Evolutionary conservation across 139 green algal genomes (phyloP).

Genomic region (Picochlorum sp.): DNA sequence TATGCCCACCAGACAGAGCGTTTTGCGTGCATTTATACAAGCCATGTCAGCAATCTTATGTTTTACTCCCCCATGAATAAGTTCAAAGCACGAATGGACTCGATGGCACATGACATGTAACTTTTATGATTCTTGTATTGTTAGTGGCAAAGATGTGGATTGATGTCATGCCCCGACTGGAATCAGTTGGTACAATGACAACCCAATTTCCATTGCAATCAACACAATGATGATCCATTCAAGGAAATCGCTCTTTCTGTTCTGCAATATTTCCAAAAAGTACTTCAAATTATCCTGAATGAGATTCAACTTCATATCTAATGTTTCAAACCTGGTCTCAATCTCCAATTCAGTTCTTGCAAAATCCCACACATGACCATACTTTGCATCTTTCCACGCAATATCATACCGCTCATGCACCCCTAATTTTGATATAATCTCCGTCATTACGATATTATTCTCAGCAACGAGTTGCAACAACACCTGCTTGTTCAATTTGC

Average conservation of each 20-base stretch:
- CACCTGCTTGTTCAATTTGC: conserved; percentile 37
- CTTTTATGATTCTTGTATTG: no score
- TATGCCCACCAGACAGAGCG: conserved; percentile 83
- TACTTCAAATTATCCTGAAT: conserved; percentile 60
- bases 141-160: no score
- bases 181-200: conserved; percentile 39
- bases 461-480: conserved; percentile 42
- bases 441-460: conserved; percentile 58
- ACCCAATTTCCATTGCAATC: conserved; percentile 47
- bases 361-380: conserved; percentile 23
- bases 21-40: conserved; percentile 98
- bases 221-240: conserved; percentile 55
- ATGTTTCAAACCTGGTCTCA: conserved; percentile 39
- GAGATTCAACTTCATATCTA: conserved; percentile 52
- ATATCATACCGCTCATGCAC: conserved; percentile 46
- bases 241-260: conserved; percentile 39
- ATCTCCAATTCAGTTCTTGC: conserved; percentile 48
- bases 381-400: conserved; percentile 52
- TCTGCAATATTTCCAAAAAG: conserved; percentile 48
- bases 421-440: conserved; percentile 56
- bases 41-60: conserved; percentile 81
- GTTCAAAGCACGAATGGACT: conserved; percentile 63
- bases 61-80: conserved; percentile 82
- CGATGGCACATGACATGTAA: conserved; percentile 67
- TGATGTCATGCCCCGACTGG: neutral